These are phyloP conservation scores for Neonectria magnoliae DNA, from an alignment of 2,329 filamentous ascomycete species.

Conservation along the genomic window DNA sequence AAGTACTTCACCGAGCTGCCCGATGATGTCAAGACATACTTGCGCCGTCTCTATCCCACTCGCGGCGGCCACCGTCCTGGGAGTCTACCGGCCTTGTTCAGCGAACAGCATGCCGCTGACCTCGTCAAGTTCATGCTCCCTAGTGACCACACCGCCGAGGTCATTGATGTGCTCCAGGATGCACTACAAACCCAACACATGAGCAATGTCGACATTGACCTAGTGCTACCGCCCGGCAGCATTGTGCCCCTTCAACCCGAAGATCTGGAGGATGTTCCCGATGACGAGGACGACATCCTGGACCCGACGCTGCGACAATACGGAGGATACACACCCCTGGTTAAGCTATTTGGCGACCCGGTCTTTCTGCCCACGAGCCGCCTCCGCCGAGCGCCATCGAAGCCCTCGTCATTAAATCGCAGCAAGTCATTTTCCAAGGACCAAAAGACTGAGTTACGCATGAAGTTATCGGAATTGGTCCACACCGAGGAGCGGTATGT, in stretches of 20 bases:
- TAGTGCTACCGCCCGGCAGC: slow-evolving; percentile 82
- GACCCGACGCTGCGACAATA: slow-evolving; percentile 76
- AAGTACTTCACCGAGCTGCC: slow-evolving; percentile 95
- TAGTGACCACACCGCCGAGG: slow-evolving; percentile 79
- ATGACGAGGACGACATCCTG: slow-evolving; percentile 72
- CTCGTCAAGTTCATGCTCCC: slow-evolving; percentile 85
- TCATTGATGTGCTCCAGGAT: slow-evolving; percentile 77
- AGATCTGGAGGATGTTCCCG: slow-evolving; percentile 67
- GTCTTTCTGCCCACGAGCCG: slow-evolving; percentile 88
- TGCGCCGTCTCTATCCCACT: slow-evolving; percentile 68
- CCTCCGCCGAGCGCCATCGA: slow-evolving; percentile 86
- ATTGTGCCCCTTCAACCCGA: slow-evolving; percentile 72
- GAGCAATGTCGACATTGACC: slow-evolving; percentile 86
- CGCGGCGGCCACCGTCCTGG: slow-evolving; percentile 68
- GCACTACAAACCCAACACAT: slow-evolving; percentile 84
- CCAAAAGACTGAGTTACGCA: slow-evolving; percentile 84
- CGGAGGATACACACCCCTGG: slow-evolving; percentile 78
- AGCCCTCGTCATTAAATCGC: slow-evolving; percentile 81
- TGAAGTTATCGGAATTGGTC: slow-evolving; percentile 89
- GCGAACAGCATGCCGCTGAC: slow-evolving; percentile 92
- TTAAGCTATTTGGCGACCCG: slow-evolving; percentile 83
- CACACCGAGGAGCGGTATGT: slow-evolving; percentile 97
- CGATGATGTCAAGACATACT: slow-evolving; percentile 75
- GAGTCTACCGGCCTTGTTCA: slow-evolving; percentile 77
- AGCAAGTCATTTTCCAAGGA: slow-evolving; percentile 80